These are phyloP conservation scores for Lipomyces anomalus DNA, from an alignment of 805 yeast species.

Conservation along the genomic window DNA sequence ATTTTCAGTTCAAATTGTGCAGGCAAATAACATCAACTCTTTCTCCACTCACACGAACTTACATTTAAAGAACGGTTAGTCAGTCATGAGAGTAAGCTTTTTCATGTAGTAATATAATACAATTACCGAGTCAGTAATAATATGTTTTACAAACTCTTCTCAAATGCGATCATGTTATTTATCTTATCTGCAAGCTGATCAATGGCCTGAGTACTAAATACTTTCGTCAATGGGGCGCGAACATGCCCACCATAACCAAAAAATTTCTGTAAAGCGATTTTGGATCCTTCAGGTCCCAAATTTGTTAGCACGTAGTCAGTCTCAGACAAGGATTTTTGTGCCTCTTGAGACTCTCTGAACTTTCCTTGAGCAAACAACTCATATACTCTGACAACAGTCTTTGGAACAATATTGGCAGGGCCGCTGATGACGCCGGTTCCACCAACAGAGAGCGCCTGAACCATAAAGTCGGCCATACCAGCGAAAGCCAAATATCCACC, in stretches of 20 bases:
- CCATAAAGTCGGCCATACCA: slow-evolving; percentile 47
- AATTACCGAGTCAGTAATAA: too few relatives aligned
- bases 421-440: slow-evolving; percentile 48
- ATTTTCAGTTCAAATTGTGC: too few relatives aligned
- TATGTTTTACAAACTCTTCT: neutral
- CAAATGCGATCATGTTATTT: neutral
- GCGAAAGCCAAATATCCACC: slow-evolving; percentile 41
- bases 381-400: slow-evolving; percentile 36
- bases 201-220: too few relatives aligned
- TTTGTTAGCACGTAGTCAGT: slow-evolving; percentile 36
- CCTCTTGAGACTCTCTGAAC: slow-evolving; percentile 37
- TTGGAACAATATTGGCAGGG: slow-evolving; percentile 47
- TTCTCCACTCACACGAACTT: too few relatives aligned
- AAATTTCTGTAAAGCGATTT: slow-evolving; percentile 8
- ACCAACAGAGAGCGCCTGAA: slow-evolving; percentile 45
- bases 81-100: too few relatives aligned
- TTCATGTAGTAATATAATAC: too few relatives aligned
- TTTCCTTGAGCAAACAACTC: slow-evolving; percentile 38
- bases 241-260: slow-evolving; percentile 9
- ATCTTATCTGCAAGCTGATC: neutral
- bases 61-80: too few relatives aligned
- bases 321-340: slow-evolving; percentile 40
- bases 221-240: slow-evolving; percentile 4
- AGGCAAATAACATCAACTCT: too few relatives aligned
- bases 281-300: slow-evolving; percentile 15